A percentile compares a stretch with the other conserved stretches of the same genome.
Evolutionary conservation across 2,329 filamentous ascomycete genomes (phyloP).

Genomic region (Epichloe amarillans): DNA sequence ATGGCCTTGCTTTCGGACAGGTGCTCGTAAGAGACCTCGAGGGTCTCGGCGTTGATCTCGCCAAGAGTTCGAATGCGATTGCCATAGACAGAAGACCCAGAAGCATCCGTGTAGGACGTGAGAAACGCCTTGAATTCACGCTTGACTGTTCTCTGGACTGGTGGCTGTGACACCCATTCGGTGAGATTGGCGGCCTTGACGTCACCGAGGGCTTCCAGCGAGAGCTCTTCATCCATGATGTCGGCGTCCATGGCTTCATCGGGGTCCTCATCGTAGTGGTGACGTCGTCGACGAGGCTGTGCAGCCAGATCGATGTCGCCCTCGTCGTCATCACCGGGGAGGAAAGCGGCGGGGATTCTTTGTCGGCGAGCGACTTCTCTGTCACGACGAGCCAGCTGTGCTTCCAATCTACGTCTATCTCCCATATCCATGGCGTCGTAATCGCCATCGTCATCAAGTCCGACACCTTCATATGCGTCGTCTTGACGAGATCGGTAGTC

Average conservation of each 20-base stretch:
- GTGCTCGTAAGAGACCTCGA: slow-evolving; percentile 94
- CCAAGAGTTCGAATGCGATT: slow-evolving; percentile 90
- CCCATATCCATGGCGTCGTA: slow-evolving; percentile 57
- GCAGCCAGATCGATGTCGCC: slow-evolving; percentile 72
- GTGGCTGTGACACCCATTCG: slow-evolving; percentile 85
- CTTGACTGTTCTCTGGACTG: slow-evolving; percentile 85
- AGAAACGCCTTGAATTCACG: slow-evolving; percentile 96
- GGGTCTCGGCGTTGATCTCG: slow-evolving; percentile 88
- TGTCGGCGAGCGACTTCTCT: slow-evolving; percentile 54
- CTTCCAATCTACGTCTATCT: slow-evolving; percentile 56
- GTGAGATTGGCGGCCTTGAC: slow-evolving; percentile 88
- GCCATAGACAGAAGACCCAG: slow-evolving; percentile 85
- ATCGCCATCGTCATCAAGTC: slow-evolving; percentile 66
- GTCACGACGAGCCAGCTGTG: slow-evolving; percentile 60
- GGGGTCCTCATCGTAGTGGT: slow-evolving; percentile 86
- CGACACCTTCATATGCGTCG: slow-evolving; percentile 56
- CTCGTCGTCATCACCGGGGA: slow-evolving; percentile 74
- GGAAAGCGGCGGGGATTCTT: slow-evolving; percentile 57
- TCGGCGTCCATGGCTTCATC: slow-evolving; percentile 87
- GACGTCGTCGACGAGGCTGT: slow-evolving; percentile 72
- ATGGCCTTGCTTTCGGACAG: slow-evolving; percentile 83
- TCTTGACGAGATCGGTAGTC: slow-evolving; percentile 56
- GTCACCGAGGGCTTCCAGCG: slow-evolving; percentile 79
- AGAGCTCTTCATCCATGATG: slow-evolving; percentile 91
- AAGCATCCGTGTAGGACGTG: slow-evolving; percentile 86